These are phyloP conservation scores for Apiotrichum domesticum DNA, from an alignment of 1,284 basidiomycete genomes.

Conservation along the genomic window DNA sequence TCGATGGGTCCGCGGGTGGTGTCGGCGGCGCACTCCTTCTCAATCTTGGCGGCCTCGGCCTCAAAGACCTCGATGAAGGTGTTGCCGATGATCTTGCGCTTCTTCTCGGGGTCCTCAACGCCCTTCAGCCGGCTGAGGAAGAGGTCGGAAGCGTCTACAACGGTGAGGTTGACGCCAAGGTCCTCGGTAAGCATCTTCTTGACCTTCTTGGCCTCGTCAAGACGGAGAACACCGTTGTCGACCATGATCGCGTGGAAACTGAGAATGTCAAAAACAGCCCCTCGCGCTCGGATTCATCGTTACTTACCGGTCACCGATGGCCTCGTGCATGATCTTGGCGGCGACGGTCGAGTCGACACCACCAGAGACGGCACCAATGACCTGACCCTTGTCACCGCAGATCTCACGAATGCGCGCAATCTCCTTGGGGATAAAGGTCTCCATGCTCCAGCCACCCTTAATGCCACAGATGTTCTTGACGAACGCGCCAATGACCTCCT, in stretches of 20 bases:
- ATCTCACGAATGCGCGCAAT: conserved; percentile 90
- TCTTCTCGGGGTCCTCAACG: conserved; percentile 92
- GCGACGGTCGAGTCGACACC: conserved; percentile 98
- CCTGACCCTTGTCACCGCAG: conserved; percentile 88
- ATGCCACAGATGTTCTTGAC: conserved; percentile 80
- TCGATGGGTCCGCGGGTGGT: conserved; percentile 83
- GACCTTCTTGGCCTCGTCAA: conserved; percentile 90
- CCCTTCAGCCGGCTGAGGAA: conserved; percentile 87
- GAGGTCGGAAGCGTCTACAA: conserved; percentile 89
- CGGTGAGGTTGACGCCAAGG: conserved; percentile 92
- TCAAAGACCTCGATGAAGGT: conserved; percentile 99
- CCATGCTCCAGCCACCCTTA: conserved; percentile 90
- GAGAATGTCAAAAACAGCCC: neutral
- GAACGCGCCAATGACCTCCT: conserved; percentile 85
- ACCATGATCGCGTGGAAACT: conserved; percentile 98
- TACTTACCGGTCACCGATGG: conserved; percentile 75
- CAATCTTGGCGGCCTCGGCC: conserved; percentile 82
- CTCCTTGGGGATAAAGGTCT: conserved; percentile 94
- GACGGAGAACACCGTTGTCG: conserved; percentile 93
- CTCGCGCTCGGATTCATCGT: too few species aligned
- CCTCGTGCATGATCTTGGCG: conserved; percentile 99
- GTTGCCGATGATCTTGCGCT: conserved; percentile 98
- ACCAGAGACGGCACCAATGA: conserved; percentile 95
- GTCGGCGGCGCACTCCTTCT: conserved; percentile 62
- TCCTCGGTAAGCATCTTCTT: conserved; percentile 88